phyloP scores from a whole-genome alignment of 2,329 filamentous ascomycete genomes.

The Fusarium clavum region DNA sequence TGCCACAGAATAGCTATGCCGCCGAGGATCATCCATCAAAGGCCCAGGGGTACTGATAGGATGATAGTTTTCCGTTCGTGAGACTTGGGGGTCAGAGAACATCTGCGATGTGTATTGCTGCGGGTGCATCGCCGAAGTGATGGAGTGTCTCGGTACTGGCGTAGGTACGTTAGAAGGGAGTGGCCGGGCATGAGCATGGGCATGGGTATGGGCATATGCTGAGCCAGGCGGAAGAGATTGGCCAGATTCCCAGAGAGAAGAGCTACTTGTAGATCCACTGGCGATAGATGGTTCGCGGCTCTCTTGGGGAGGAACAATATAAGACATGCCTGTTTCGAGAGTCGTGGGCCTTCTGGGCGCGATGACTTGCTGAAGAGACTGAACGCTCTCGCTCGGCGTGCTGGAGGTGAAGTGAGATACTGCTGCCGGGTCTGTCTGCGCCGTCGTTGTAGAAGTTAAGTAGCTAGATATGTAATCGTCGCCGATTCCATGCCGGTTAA shows the following conservation, averaged over 20 bases:
- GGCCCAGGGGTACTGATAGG: constrained; percentile 34
- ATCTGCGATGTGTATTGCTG: constrained; percentile 42
- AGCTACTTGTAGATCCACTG: constrained; percentile 49
- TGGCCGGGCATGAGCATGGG: constrained; percentile 36
- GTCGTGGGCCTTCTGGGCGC: constrained; percentile 51
- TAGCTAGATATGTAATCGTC: constrained; percentile 65
- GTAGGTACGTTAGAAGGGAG: constrained; percentile 41
- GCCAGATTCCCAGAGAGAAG: constrained; percentile 51
- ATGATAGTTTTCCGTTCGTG: constrained; percentile 41
- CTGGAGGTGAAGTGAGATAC: constrained; percentile 36
- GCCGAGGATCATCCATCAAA: constrained; percentile 43
- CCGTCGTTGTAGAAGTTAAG: constrained; percentile 45
- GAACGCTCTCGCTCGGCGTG: constrained; percentile 46
- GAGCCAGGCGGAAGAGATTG: constrained; percentile 42
- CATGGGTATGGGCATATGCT: constrained; percentile 29
- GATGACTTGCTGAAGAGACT: constrained; percentile 54
- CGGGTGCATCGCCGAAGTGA: constrained; percentile 39
- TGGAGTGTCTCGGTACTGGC: constrained; percentile 38
- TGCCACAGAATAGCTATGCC: constrained; percentile 42
- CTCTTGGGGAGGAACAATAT: constrained; percentile 48
- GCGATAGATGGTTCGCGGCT: constrained; percentile 51
- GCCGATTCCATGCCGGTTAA: constrained; percentile 67
- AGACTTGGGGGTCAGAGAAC: constrained; percentile 36
- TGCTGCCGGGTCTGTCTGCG: constrained; percentile 38
- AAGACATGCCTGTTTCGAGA: constrained; percentile 45